Percentiles rank a stretch among this genome's conserved stretches.
Conservation (phyloP, 345 rosid species). For the Orychophragmus violaceus region DNA sequence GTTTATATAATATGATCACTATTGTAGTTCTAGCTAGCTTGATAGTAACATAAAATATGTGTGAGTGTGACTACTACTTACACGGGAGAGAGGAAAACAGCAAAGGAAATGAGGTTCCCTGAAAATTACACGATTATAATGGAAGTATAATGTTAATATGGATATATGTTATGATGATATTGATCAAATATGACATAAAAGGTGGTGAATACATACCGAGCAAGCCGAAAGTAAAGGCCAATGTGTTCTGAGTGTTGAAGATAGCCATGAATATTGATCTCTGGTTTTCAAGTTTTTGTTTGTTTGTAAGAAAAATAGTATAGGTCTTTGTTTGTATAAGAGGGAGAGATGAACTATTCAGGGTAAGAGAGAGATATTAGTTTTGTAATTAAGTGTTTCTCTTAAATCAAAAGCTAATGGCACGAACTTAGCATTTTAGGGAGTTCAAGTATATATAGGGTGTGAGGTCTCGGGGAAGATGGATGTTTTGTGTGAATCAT, state of each 20-base stretch:
- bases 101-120: conserved; percentile 64
- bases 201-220: conserved; percentile 18
- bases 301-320: too few relatives aligned
- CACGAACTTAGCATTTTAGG: conserved; percentile 22
- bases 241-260: conserved; percentile 29
- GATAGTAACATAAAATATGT: background rate
- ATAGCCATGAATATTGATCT: conserved; percentile 23
- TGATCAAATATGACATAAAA: background rate
- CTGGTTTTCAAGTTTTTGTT: background rate
- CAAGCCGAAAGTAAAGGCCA: conserved; percentile 35
- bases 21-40: background rate
- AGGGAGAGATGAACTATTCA: too few relatives aligned
- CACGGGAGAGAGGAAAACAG: conserved; percentile 67
- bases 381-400: conserved; percentile 11
- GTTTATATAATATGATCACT: background rate
- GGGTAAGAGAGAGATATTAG: too few relatives aligned
- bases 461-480: background rate
- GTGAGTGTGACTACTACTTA: conserved; percentile 41
- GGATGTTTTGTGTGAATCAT: conserved; percentile 1
- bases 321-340: too few relatives aligned
- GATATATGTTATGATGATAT: background rate
- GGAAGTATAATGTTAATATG: background rate
- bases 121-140: conserved; percentile 1
- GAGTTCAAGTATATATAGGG: conserved; percentile 25
- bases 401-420: conserved; percentile 23